A percentile compares a stretch with the other conserved stretches of the same genome.
These are phyloP conservation scores for Neurospora hispaniola DNA, from an alignment of 495 filamentous ascomycete species.

Conservation along the genomic window DNA sequence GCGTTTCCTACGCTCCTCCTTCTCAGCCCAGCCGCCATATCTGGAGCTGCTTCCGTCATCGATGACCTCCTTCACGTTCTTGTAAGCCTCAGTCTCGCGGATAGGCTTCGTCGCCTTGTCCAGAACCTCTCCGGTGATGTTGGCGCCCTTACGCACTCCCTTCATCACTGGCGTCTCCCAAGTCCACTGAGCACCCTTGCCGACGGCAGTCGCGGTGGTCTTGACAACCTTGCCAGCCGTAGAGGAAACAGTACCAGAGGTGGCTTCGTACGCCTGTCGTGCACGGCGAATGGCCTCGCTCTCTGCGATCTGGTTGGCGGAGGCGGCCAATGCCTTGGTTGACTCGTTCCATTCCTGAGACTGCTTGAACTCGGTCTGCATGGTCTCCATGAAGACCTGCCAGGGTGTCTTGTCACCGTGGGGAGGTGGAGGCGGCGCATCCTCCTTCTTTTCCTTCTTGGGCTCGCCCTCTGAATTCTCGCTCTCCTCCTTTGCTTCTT, in stretches of 20 bases:
- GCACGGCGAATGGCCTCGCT: slow-evolving; percentile 85
- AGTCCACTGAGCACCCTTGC: slow-evolving; percentile 85
- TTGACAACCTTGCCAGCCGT: slow-evolving; percentile 71
- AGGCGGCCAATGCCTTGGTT: slow-evolving; percentile 83
- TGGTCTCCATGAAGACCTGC: slow-evolving; percentile 95
- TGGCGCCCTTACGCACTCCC: slow-evolving; percentile 79
- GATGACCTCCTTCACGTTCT: slow-evolving; percentile 88
- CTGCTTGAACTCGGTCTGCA: slow-evolving; percentile 84
- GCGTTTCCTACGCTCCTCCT: slow-evolving; percentile 75
- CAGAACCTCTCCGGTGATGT: slow-evolving; percentile 69
- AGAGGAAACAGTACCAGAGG: slow-evolving; percentile 61
- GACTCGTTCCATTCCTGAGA: slow-evolving; percentile 99
- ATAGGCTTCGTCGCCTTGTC: slow-evolving; percentile 92
- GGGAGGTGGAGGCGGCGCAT: slow-evolving; percentile 80
- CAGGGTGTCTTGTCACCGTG: slow-evolving; percentile 97
- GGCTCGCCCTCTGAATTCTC: slow-evolving; percentile 33
- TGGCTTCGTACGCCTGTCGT: slow-evolving; percentile 72
- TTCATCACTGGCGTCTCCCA: slow-evolving; percentile 93
- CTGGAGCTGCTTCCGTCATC: slow-evolving; percentile 94
- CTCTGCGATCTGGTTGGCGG: slow-evolving; percentile 84
- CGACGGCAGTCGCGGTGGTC: slow-evolving; percentile 73
- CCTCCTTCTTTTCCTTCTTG: slow-evolving; percentile 54
- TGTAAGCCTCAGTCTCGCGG: slow-evolving; percentile 85
- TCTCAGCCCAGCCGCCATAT: slow-evolving; percentile 93
- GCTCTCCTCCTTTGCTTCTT: slow-evolving; percentile 39